These are phyloP conservation scores for Xylariaceae sp. DNA, from an alignment of 2,329 filamentous ascomycete species.

Conservation along the genomic window DNA sequence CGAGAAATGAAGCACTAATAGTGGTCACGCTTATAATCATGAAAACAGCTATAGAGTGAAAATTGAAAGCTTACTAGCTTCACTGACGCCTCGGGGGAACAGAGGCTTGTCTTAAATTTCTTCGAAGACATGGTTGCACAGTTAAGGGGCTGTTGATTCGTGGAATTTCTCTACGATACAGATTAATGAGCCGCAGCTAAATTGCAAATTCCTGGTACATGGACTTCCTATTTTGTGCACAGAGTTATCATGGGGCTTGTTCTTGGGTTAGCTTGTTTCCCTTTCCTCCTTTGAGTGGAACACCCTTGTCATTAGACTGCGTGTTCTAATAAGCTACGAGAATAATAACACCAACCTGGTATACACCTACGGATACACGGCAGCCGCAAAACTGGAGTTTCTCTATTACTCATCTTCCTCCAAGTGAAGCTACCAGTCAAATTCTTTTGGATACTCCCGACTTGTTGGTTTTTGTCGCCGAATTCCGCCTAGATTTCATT, in stretches of 20 bases:
- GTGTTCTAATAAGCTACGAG: too few relatives aligned
- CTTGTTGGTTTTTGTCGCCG: too few relatives aligned
- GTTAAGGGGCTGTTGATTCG: not conserved
- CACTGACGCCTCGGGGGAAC: not conserved
- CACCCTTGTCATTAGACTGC: too few relatives aligned
- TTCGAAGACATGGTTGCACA: not conserved
- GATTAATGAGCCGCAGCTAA: not conserved
- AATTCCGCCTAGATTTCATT: too few relatives aligned
- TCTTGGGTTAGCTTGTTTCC: not conserved
- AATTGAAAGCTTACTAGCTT: not conserved
- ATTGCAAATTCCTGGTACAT: not conserved
- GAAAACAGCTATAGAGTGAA: not conserved
- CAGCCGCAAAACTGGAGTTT: too few relatives aligned
- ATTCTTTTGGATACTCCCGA: too few relatives aligned
- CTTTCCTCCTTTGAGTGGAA: not conserved
- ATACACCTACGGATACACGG: too few relatives aligned
- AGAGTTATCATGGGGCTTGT: not conserved
- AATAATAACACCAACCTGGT: too few relatives aligned
- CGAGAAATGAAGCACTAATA: not conserved
- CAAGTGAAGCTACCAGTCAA: too few relatives aligned
- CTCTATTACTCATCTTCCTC: too few relatives aligned
- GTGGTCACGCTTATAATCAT: not conserved
- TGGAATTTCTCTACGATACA: not conserved
- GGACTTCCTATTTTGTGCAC: not conserved
- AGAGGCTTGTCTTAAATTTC: not conserved